Evolutionary conservation across 768 basidiomycete genomes (phyloP), one percentile per base, ranked within the genome.

Genomic region (Filobasidium wieringae): DNA sequence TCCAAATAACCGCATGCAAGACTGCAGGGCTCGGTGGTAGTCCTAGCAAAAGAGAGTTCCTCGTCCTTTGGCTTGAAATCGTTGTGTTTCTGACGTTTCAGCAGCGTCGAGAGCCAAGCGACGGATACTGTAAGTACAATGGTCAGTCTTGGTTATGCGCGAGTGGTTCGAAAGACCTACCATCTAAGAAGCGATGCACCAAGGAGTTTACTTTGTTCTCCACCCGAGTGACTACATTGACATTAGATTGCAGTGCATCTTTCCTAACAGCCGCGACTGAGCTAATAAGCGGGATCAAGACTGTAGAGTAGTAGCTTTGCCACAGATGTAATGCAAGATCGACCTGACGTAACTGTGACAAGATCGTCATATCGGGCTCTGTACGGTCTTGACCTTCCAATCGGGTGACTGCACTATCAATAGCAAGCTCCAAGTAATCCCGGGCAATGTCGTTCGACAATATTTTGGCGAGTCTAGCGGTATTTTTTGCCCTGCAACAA

Each of bases 31-130:
- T 96, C 93, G 0, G 95, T 97, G 68, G 89, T 95, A 27, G 88
- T 88, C 22, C 90, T 78, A 3, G 90, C 88, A 72, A 96, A 97
- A 0, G 91, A 91, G 24, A 91, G 74, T 64, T 97, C 93, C 68
- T 99, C 95, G 65, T 96, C 91, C 34, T 86, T 82, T 11, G 95
- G 95, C 73, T 93, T 95, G 77, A 95, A 99, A 71, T 99, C 95
- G 51, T 82, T 86, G 67, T 85, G 86, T 77, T 96, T 96, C 72
- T 99, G 95, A 72, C 90, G 92, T 7, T 82, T 79, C 34, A 99
- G 81, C 61, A 87, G 84, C 2, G 78, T 61, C 1, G 82, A 78
- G 7, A 96, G 76, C 84, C 87, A 92, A 19, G 80, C 72, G 55
- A 61, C 32, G 2, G 47, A 90, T 72, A 59, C 89, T 80, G 0